Evolutionary conservation across 176 grass and related monocot genomes (phyloP), one percentile per base, ranked within the genome.

Genomic region (Thalia dealbata): DNA sequence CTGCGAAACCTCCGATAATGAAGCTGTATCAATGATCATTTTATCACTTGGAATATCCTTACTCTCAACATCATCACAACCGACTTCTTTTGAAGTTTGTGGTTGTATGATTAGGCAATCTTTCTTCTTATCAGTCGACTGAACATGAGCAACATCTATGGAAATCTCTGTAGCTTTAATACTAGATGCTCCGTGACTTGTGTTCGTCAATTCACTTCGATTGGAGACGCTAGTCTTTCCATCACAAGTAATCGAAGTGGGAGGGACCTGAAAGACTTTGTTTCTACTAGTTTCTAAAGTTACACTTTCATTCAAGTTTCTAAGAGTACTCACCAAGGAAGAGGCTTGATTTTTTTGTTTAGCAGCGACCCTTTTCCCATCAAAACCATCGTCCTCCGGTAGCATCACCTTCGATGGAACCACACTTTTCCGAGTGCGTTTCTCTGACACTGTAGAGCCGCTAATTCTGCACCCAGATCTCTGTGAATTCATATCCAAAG

Each of bases 241-340:
- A 44, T 69, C 51, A 8, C 10, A 28, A 45, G 76, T 27, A 23
- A 3, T 41, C 27, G 52, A 59, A 70, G 22, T 61, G 42, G 76
- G 27, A 26, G 44, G 32, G 4, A 38, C 52, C 52, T 45, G 18
- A 26, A 66, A 79, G 56, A 48, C 71, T 14, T 79, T 51, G 7
- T 61, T 58, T 19, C 78, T 80, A 2, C 73, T 76, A 51, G 23
- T 81, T 50, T 38, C 61, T 35, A 44, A 18, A 2, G 55, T 55
- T 73, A 73, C 42, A 62, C 70, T 78, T 76, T 88, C 71, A 65
- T 69, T 63, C 43, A 76, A 76, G 24, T 84, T 67, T 15, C 44
- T 52, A 10, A 27, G 55, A 11, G 70, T 71, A 59, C 14, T 48
- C 1, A 16, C 76, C 63, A 61, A 16, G 14, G 29, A 64, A 64